These are phyloP conservation scores for Penstemon barbatus DNA, from an alignment of 257 asterid genomes.

Conservation along the genomic window DNA sequence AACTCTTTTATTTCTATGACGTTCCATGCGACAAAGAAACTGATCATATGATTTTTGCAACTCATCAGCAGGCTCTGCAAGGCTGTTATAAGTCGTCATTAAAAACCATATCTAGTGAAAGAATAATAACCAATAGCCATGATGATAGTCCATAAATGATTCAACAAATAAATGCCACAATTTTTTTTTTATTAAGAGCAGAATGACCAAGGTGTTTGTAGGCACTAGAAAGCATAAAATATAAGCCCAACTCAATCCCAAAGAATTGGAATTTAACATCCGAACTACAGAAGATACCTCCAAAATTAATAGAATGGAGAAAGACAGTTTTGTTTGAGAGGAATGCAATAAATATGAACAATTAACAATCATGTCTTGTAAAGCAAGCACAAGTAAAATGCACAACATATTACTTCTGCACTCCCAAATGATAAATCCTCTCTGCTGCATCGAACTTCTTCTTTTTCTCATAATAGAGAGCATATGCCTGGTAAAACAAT, in stretches of 20 bases:
- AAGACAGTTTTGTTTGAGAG: neutral
- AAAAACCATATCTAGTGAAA: constrained; percentile 5
- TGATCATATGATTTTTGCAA: constrained; percentile 82
- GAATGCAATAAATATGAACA: neutral
- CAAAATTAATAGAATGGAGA: neutral
- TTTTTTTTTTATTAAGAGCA: neutral
- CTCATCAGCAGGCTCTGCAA: constrained; percentile 88
- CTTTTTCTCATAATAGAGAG: constrained; percentile 85
- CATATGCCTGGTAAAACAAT: constrained; percentile 82
- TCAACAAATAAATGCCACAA: neutral
- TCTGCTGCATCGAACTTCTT: constrained; percentile 86
- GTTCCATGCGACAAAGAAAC: constrained; percentile 71
- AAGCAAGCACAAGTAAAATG: neutral
- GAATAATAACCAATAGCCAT: constrained; percentile 15
- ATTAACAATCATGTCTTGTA: neutral
- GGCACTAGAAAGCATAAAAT: constrained; percentile 5
- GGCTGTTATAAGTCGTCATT: constrained; percentile 45
- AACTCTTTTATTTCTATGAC: constrained; percentile 54
- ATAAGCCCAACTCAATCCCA: neutral
- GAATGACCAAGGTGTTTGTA: neutral
- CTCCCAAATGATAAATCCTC: constrained; percentile 77
- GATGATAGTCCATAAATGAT: constrained; percentile 15
- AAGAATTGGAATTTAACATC: neutral
- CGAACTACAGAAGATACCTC: constrained; percentile 13
- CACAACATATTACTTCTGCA: constrained; percentile 63